Base-by-base conservation (phyloP, 306 rosid genomes). In the Myrica gale region DNA sequence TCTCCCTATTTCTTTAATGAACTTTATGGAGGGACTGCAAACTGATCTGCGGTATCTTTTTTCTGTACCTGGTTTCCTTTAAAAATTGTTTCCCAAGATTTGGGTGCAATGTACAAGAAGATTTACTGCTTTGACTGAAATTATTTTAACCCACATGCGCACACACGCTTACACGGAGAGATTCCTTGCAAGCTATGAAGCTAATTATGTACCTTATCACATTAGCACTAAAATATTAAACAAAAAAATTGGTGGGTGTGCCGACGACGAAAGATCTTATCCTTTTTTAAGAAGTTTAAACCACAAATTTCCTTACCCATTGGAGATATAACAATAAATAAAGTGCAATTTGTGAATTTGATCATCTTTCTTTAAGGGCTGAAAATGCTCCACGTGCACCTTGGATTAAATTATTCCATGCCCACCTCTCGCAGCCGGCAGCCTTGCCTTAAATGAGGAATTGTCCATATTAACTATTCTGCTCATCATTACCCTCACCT, bases 101-200 rank as follows among this genome's bases (percentile, higher is more conserved):
- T 57, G 72, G 80, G 45, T 83, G 76, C 83, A 50, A 48, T 76
- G 83, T 60, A 81, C 61, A 16, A 13, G 58, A 69, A 74, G 70
- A 75, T 60, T 68, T 72, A 60, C 41, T 60, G 51, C 77, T 78
- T 76, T 74, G 47, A 70, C 77, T 65, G 5, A 1, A 68, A 58
- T 66, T 54, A 74, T 43, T 78, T 46, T 46, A 76, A 60, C 57
- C 60, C 78, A 46, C 77, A 41, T 42, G 50, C 48, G 20, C 21
- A 16, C 70, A 10, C 65, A 20, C 41, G 32, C 21, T 12, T 16
- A 16, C 57, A 60, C 17, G 26, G 26, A 65, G 13, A 63, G 70
- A 41, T 47, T 5, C 73, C 55, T 66, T 65, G 50, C 70, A 16
- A 68, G 41, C 12, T 26, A 26, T 26, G 32, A 4, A 13, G 12